Conservation (phyloP, 192 early-diverging fungal species). For the Chytriomyces sp. region DNA sequence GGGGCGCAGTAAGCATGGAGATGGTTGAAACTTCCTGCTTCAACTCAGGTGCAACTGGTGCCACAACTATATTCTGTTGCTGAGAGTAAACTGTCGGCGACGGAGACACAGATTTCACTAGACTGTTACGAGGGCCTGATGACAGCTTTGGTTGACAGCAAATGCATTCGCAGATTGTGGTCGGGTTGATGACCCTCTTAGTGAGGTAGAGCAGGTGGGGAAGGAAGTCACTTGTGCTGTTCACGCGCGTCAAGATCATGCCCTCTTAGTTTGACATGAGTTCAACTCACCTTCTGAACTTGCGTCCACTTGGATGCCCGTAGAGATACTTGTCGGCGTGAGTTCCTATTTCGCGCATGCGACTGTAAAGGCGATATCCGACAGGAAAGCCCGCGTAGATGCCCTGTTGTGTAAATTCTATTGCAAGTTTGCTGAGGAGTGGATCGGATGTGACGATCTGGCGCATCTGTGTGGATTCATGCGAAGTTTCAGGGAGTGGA, state of each 20-base stretch:
- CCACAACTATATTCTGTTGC: neutral
- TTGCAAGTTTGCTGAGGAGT: neutral
- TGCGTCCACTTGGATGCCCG: neutral
- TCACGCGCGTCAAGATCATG: neutral
- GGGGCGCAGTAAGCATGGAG: too few relatives aligned
- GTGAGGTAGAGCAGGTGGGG: neutral
- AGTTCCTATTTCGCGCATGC: neutral
- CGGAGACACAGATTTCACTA: neutral
- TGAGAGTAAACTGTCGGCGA: neutral
- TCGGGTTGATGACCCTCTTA: neutral
- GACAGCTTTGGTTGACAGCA: neutral
- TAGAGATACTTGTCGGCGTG: constrained; percentile 7
- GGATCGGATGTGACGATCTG: neutral
- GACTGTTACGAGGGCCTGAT: neutral
- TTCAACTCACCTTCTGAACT: constrained; percentile 2
- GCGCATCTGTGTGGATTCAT: neutral
- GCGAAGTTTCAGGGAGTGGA: neutral
- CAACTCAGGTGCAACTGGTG: neutral
- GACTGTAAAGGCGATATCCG: neutral
- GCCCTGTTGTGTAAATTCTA: neutral
- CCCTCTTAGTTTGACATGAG: neutral
- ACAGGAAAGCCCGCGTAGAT: neutral
- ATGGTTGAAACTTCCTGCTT: too few relatives aligned
- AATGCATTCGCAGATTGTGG: neutral
- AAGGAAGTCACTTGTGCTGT: neutral